Conservation (phyloP, 2,329 filamentous ascomycete genomes). For the Aspergillus eucalypticola region DNA sequence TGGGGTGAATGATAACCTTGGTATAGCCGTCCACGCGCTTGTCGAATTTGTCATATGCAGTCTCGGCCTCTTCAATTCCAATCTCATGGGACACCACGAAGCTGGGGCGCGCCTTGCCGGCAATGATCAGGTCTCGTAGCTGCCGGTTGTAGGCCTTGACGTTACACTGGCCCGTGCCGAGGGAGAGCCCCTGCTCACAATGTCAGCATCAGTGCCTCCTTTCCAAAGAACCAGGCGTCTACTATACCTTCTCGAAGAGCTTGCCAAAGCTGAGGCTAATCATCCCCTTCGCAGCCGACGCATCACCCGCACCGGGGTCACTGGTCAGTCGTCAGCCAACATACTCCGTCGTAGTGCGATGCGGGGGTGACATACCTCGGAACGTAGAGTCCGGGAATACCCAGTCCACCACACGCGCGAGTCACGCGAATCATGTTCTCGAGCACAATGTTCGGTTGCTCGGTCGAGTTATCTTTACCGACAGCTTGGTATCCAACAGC, state of each 20-base stretch:
- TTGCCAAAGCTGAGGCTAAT: conserved; percentile 67
- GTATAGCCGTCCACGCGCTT: conserved; percentile 66
- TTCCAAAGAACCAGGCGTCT: conserved; percentile 1
- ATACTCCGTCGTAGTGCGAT: no score
- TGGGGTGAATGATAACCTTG: conserved; percentile 68
- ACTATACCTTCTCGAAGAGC: conserved; percentile 63
- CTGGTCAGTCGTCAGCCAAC: conserved; percentile 6
- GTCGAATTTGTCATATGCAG: conserved; percentile 67
- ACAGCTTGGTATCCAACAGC: conserved; percentile 68
- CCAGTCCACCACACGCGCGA: conserved; percentile 61
- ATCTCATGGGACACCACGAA: conserved; percentile 69
- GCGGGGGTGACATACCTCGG: conserved; percentile 26
- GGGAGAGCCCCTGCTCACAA: conserved; percentile 52
- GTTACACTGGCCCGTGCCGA: conserved; percentile 67
- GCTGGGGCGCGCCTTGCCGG: conserved; percentile 64
- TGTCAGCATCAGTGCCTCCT: not conserved
- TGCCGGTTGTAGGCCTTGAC: conserved; percentile 69
- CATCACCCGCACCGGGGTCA: conserved; percentile 65
- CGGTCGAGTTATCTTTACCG: conserved; percentile 55
- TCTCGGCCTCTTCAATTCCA: conserved; percentile 60
- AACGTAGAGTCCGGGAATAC: conserved; percentile 59
- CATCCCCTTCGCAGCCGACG: conserved; percentile 62
- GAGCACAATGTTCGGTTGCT: conserved; percentile 50
- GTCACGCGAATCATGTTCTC: conserved; percentile 66
- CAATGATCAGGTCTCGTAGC: conserved; percentile 64